Evolutionary conservation across 1,139 yeast genomes (phyloP), one percentile per base, ranked within the genome.

Genomic region (Pichia sp.): DNA sequence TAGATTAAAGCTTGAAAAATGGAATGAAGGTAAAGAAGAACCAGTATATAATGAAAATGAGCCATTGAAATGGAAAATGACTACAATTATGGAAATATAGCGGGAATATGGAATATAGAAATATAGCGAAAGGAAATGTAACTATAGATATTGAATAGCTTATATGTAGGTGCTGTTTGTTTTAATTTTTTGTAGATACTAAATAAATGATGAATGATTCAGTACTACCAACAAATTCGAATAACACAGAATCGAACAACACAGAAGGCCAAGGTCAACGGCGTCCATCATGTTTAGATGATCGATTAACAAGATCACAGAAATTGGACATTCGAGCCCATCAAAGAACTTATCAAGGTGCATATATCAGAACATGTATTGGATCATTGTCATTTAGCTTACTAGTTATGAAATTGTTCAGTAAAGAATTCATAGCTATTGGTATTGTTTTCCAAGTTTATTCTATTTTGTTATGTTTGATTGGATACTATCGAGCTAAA

Each of bases 261-360:
- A n/a, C n/a, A n/a, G n/a, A n/a, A 18, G 22, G 7, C 13, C 3
- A 16, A 11, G 1, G 24, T 4, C 11, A 29, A 23, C 30, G 63
- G 29, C 57, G 62, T 35, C 67, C 68, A 15, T 59, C 66, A 4
- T 44, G 61, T 16, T 49, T 65, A 42, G 53, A 56, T 15, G 51
- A 54, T 15, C 48, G 63, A 20, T 56, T 61, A 13, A 60, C 75
- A 3, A 66, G 69, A 37, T 60, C 58, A 12, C 68, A 69, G 45
- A 73, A 74, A 56, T 62, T 77, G 38, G 83, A 78, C 53, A 72
- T 78, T 5, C 56, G 83, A 52, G 83, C 83, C 1, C 81, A 78
- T 59, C 83, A 78, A 59, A 60, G 83, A 53, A 78, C 83, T 1
- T 78, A 78, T 56, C 82, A 78, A 59, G 83, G 83, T 0, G 81